Evolutionary conservation across 1,139 yeast genomes (phyloP).

Genomic region (Scheffersomyces parashehatae): DNA sequence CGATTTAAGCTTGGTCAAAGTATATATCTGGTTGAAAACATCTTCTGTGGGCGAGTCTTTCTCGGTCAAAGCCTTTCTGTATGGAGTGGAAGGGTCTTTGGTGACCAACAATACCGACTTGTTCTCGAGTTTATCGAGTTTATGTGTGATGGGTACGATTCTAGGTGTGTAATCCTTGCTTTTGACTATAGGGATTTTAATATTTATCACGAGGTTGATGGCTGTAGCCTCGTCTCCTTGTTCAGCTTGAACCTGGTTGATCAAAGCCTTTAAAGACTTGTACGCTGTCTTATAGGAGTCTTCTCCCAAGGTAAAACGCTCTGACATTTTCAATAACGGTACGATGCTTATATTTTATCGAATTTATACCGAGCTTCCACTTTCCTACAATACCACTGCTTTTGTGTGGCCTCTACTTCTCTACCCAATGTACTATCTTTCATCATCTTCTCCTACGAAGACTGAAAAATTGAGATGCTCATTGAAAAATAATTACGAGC

Average conservation of each 20-base stretch:
- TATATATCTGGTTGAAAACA: conserved; percentile 54
- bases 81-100: conserved; percentile 64
- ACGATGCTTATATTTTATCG: not conserved
- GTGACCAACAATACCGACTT: conserved; percentile 60
- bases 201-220: conserved; percentile 55
- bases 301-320: conserved; percentile 29
- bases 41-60: conserved; percentile 60
- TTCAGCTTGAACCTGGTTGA: conserved; percentile 25
- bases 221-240: conserved; percentile 1
- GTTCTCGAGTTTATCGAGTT: conserved; percentile 46
- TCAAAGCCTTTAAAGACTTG: conserved; percentile 39
- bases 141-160: conserved; percentile 60
- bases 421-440: too few species aligned
- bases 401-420: too few species aligned
- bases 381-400: too few species aligned
- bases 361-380: not conserved
- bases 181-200: conserved; percentile 47
- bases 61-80: conserved; percentile 45
- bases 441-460: not conserved
- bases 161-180: conserved; percentile 63
- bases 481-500: not conserved
- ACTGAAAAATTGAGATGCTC: not conserved
- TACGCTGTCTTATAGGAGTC: conserved; percentile 23
- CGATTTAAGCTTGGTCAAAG: conserved; percentile 55
- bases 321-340: not conserved